These are phyloP conservation scores for Fusarium sp. DNA, from an alignment of 2,329 filamentous ascomycete genomes.

Conservation along the genomic window DNA sequence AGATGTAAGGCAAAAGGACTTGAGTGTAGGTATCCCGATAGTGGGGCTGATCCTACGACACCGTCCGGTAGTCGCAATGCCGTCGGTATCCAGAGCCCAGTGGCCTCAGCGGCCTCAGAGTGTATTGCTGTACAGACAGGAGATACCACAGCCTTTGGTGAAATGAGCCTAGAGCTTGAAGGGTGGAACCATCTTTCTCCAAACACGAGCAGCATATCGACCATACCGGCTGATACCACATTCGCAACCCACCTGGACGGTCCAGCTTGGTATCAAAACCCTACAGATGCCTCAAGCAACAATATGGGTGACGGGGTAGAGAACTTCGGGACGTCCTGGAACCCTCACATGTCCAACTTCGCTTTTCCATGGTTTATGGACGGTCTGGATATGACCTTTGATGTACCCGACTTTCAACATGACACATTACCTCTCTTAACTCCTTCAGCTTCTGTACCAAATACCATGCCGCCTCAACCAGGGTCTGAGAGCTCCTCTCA, in stretches of 20 bases:
- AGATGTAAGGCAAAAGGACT: rapidly evolving
- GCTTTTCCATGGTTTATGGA: neutral
- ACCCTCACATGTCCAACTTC: rapidly evolving
- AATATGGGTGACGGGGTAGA: neutral
- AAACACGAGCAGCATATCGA: neutral
- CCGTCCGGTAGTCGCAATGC: rapidly evolving
- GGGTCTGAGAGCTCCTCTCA: rapidly evolving
- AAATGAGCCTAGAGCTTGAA: rapidly evolving
- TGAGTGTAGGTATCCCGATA: rapidly evolving
- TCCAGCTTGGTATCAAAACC: neutral
- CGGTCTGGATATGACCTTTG: neutral
- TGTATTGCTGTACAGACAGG: neutral
- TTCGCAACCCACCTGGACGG: rapidly evolving
- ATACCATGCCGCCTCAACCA: neutral
- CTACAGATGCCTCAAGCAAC: neutral
- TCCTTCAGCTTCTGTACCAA: rapidly evolving
- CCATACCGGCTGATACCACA: rapidly evolving
- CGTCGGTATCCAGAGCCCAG: rapidly evolving
- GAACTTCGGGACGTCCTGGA: neutral
- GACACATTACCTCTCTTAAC: neutral
- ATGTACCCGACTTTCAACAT: neutral
- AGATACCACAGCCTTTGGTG: neutral
- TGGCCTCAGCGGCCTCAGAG: rapidly evolving
- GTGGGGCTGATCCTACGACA: rapidly evolving
- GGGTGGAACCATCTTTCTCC: neutral